These are phyloP conservation scores for Neophaeococcomyces mojaviensis DNA, from an alignment of 2,329 filamentous ascomycete genomes.

Conservation along the genomic window DNA sequence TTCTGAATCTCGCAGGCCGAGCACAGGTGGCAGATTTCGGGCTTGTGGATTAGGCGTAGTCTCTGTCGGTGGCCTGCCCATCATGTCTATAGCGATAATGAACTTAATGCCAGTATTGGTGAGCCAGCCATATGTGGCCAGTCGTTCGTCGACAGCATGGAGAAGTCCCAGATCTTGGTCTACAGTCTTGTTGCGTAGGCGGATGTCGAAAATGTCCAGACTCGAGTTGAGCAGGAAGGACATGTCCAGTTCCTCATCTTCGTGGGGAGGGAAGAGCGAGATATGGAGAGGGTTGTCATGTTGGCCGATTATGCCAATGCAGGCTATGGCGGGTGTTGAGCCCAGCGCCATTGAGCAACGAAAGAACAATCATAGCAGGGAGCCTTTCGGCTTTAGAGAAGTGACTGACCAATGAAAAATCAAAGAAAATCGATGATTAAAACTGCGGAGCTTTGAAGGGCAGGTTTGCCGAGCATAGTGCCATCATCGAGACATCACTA, in stretches of 20 bases:
- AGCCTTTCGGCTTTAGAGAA: not conserved
- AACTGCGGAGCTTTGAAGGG: not conserved
- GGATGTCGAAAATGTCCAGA: conserved; percentile 88
- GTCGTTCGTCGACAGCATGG: conserved; percentile 85
- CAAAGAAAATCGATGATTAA: conserved; percentile 6
- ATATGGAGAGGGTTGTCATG: conserved; percentile 96
- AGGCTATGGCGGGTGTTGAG: conserved; percentile 68
- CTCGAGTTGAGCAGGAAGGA: conserved; percentile 84
- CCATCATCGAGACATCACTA: not conserved
- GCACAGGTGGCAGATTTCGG: conserved; percentile 35
- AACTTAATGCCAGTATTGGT: conserved; percentile 93
- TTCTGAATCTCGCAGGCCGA: conserved; percentile 76
- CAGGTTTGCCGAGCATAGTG: conserved; percentile 1
- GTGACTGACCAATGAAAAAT: conserved; percentile 9
- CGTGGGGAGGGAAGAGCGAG: conserved; percentile 73
- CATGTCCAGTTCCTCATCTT: conserved; percentile 65
- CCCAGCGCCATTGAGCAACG: conserved; percentile 18
- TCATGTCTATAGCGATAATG: conserved; percentile 84
- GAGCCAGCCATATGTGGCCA: conserved; percentile 91
- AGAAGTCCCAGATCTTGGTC: conserved; percentile 86
- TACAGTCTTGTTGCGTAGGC: conserved; percentile 62
- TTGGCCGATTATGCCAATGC: conserved; percentile 87
- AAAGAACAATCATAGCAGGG: conserved; percentile 1
- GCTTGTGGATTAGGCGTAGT: conserved; percentile 22
- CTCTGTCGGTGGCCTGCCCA: conserved; percentile 52